Conservation (phyloP, 768 basidiomycete genomes). For the Mycena olivaceomarginata region DNA sequence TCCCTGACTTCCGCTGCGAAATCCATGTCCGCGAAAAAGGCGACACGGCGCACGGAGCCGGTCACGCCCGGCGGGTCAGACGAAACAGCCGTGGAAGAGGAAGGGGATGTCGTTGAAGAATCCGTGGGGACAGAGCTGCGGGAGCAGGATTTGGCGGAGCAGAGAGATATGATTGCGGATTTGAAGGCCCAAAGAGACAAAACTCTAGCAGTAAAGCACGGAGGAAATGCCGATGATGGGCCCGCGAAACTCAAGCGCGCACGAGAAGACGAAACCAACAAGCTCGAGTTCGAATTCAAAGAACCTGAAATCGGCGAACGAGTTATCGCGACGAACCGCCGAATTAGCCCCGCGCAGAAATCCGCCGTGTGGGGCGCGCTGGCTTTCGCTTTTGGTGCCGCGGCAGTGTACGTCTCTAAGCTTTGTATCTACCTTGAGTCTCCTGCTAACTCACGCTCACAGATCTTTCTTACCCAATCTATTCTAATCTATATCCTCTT, state of each 20-base stretch:
- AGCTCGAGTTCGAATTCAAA: conserved; percentile 78
- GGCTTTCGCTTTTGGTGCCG: conserved; percentile 89
- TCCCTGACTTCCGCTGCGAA: conserved; percentile 59
- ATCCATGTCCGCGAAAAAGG: conserved; percentile 59
- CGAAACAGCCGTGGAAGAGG: conserved; percentile 81
- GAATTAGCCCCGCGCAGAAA: conserved; percentile 81
- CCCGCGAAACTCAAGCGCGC: conserved; percentile 65
- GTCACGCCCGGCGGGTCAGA: conserved; percentile 72
- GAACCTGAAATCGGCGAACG: conserved; percentile 76
- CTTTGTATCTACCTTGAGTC: background rate
- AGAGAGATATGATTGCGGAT: conserved; percentile 84
- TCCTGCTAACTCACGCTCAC: conserved; percentile 21
- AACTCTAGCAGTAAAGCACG: conserved; percentile 49
- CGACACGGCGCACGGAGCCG: conserved; percentile 56
- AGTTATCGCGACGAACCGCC: conserved; percentile 77
- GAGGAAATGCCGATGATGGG: conserved; percentile 48
- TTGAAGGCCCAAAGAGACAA: conserved; percentile 80
- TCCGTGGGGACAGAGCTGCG: conserved; percentile 78
- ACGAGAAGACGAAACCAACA: conserved; percentile 73
- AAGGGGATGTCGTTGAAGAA: conserved; percentile 72
- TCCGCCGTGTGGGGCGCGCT: conserved; percentile 90
- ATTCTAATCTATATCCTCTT: conserved; percentile 61
- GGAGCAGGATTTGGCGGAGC: conserved; percentile 84
- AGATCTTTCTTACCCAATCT: conserved; percentile 79
- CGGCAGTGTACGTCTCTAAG: conserved; percentile 81